A percentile compares a stretch with the other conserved stretches of the same genome.
These are phyloP conservation scores for Ceratocystis colombiana DNA, from an alignment of 2,329 filamentous ascomycete species.

Conservation along the genomic window DNA sequence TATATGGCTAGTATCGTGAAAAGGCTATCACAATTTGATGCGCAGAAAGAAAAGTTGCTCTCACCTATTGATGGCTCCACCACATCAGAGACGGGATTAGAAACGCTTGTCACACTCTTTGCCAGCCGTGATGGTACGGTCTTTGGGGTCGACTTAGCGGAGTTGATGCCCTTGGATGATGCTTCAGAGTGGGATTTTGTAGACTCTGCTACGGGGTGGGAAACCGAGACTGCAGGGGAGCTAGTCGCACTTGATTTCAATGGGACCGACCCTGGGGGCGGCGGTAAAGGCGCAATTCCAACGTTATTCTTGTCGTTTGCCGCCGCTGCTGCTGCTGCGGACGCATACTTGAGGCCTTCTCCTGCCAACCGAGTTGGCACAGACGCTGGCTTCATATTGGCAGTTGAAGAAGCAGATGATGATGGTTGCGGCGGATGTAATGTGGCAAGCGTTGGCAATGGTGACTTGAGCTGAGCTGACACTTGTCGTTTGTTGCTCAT, in stretches of 20 bases:
- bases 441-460: constrained; percentile 82
- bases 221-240: constrained; percentile 42
- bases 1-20: constrained; percentile 19
- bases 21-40: neutral
- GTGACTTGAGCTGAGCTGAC: constrained; percentile 88
- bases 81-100: constrained; percentile 35
- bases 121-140: constrained; percentile 20
- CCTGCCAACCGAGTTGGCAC: constrained; percentile 74
- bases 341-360: constrained; percentile 92
- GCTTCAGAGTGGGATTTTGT: constrained; percentile 34
- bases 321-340: constrained; percentile 84
- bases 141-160: constrained; percentile 32
- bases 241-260: constrained; percentile 44
- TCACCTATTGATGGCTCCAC: constrained; percentile 40
- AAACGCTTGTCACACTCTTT: constrained; percentile 35
- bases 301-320: constrained; percentile 79
- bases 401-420: constrained; percentile 50
- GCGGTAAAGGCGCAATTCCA: constrained; percentile 85
- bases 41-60: constrained; percentile 20
- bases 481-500: constrained; percentile 53
- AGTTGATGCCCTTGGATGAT: constrained; percentile 35
- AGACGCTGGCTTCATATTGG: constrained; percentile 82
- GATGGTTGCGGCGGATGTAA: constrained; percentile 63
- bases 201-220: constrained; percentile 35
- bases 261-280: constrained; percentile 58